These are phyloP conservation scores for Suillus decipiens DNA, from an alignment of 768 basidiomycete species.

Conservation along the genomic window DNA sequence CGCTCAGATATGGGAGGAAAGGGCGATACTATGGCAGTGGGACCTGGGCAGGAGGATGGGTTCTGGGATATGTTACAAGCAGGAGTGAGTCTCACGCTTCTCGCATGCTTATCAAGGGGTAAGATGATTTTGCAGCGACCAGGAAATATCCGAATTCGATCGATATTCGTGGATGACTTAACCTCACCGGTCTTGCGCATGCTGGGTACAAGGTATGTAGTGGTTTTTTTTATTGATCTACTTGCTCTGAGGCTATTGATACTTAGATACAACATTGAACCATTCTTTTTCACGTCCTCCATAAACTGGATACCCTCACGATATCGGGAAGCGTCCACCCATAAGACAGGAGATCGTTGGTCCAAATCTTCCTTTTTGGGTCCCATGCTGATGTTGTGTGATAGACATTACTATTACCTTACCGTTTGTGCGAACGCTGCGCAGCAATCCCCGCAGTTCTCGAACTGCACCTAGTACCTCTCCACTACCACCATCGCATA, in stretches of 20 bases:
- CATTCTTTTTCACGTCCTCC: conserved; percentile 66
- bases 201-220: conserved; percentile 52
- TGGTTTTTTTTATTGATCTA: not conserved
- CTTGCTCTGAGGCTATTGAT: not conserved
- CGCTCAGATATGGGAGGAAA: not conserved
- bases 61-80: conserved; percentile 38
- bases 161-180: conserved; percentile 52
- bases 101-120: not conserved
- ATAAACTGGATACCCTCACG: conserved; percentile 69
- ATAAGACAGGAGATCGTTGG: conserved; percentile 54
- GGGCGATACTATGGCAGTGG: not conserved
- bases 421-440: conserved; percentile 48
- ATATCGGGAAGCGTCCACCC: conserved; percentile 51
- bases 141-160: conserved; percentile 42
- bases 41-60: conserved; percentile 17
- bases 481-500: not conserved
- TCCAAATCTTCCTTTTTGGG: conserved; percentile 5
- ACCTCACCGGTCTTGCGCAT: conserved; percentile 54
- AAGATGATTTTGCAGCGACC: conserved; percentile 34
- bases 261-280: conserved; percentile 53
- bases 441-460: conserved; percentile 17
- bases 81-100: conserved; percentile 34
- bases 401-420: conserved; percentile 59
- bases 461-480: not conserved
- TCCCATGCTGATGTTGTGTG: conserved; percentile 3